Base-by-base conservation (phyloP, 2,329 filamentous ascomycete species). In the Claviceps sp. region DNA sequence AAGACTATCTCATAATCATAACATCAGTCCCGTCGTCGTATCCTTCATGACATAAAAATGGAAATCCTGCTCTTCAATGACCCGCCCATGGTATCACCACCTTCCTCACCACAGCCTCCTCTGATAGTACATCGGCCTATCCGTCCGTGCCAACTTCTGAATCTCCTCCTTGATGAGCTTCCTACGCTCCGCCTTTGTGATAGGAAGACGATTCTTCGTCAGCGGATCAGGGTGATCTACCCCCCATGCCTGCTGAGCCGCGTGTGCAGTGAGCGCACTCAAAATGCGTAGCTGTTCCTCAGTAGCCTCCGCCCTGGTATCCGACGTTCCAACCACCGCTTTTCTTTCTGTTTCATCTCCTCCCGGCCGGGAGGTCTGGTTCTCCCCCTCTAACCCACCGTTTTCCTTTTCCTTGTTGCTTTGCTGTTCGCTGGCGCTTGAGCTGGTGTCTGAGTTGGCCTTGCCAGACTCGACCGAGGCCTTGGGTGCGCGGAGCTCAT, bases 101-200 rank as follows among this genome's bases (percentile, higher is more conserved):
- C 24, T 1, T 10, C 43, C 16, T 45, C 43, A 45, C 70, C 74
- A 79, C 56, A 80, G 64, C 48, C 79, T 66, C 47, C 78, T 71
- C 59, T 79, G 76, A 58, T 80, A 80, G 55, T 75, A 75, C 24
- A 72, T 66, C 14, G 68, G 74, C 61, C 67, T 65, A 2, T 74
- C 66, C 16, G 66, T 64, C 60, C 71, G 72, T 6, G 75, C 68
- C 52, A 75, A 59, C 56, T 64, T 69, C 62, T 64, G 66, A 55
- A 82, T 73, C 58, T 82, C 78, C 55, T 78, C 73, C 61, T 78
- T 80, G 60, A 82, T 83, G 57, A 73, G 68, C 61, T 70, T 70
- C 58, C 80, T 70, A 58, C 80, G 72, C 64, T 80, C 74, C 0
- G 73, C 75, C 52, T 68, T 67, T 52, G 69, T 76, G 19, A 80